phyloP scores from a whole-genome alignment of 2,329 filamentous ascomycete genomes.

The Ramularia endophylla region DNA sequence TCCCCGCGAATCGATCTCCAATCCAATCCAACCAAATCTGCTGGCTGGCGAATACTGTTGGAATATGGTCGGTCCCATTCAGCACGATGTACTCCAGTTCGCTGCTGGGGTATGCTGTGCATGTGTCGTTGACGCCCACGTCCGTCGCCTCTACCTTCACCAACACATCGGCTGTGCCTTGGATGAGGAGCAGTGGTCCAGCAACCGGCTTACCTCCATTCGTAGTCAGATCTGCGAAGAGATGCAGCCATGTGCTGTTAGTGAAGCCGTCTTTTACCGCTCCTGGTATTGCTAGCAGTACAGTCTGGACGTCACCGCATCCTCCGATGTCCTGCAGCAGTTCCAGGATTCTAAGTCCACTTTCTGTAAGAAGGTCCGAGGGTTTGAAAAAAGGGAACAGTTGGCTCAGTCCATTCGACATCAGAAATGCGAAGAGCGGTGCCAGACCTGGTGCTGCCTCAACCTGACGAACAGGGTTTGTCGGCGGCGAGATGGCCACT shows the following conservation, averaged over 20 bases:
- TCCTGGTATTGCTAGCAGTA: neutral
- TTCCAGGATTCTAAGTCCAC: neutral
- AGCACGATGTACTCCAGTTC: constrained; percentile 22
- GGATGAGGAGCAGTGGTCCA: constrained; percentile 34
- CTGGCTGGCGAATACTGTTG: constrained; percentile 26
- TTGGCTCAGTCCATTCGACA: neutral
- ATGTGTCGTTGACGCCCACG: constrained; percentile 21
- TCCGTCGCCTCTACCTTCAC: constrained; percentile 12
- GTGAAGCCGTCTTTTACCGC: neutral
- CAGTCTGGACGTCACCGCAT: constrained; percentile 2
- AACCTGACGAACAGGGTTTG: neutral
- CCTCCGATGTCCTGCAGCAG: constrained; percentile 1
- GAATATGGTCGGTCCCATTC: constrained; percentile 24
- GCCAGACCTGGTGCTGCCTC: neutral
- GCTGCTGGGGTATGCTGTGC: constrained; percentile 11
- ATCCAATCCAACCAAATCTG: constrained; percentile 30
- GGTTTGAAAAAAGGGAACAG: constrained; percentile 5
- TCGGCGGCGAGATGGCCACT: constrained; percentile 7
- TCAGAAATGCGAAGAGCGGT: neutral
- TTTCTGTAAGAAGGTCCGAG: constrained; percentile 4
- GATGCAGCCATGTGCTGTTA: neutral
- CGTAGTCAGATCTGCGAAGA: constrained; percentile 22
- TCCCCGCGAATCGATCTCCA: constrained; percentile 21
- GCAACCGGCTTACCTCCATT: constrained; percentile 28
- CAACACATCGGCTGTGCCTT: constrained; percentile 25